Base-by-base conservation (phyloP, 768 basidiomycete genomes). In the Mycena latifolia region DNA sequence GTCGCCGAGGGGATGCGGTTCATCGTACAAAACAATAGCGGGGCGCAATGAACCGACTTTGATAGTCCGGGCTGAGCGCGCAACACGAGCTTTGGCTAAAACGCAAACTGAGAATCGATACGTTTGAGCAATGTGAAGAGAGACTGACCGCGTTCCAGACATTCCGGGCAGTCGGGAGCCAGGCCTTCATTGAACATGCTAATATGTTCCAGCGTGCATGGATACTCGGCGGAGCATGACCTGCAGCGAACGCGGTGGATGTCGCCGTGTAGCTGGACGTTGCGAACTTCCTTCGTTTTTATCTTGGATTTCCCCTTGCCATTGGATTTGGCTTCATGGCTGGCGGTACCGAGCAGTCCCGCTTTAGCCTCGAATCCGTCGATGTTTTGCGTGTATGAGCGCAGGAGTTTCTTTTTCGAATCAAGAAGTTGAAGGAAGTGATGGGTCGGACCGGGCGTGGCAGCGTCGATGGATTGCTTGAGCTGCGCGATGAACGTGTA, bases 311-410 rank as follows among this genome's bases (percentile, higher is more conserved):
- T 94, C 18, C 91, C 89, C 73, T 91, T 92, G n/a, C 84, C 84
- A 24, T 74, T 81, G 0, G 77, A 76, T 61, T 81, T 83, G 5
- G 81, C 85, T 10, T 83, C 85, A 48, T 85, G 82, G 69, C 86
- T 86, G 3, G 90, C 86, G 65, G 85, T 89, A 47, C 92, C 86
- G 39, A 88, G 78, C 9, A 99, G 82, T 1, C 96, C 96, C 0
- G 88, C 88, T 58, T 84, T 83, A 71, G 89, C 91, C 74, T 99
- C 98, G 15, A 99, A 80, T 14, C 95, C 97, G 78, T 99, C 98
- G 48, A 99, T 96, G 76, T 99, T 99, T 79, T 99, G 98, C 1
- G 98, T 98, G 77, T 98, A 99, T 15, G 91, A 93, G 63, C 98
- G 88, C 27, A 97, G 75, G 12, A 99, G 80, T 77, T 92, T 96